Conservation (phyloP, 140 eudicot genomes). For the Senecio squalidus region DNA sequence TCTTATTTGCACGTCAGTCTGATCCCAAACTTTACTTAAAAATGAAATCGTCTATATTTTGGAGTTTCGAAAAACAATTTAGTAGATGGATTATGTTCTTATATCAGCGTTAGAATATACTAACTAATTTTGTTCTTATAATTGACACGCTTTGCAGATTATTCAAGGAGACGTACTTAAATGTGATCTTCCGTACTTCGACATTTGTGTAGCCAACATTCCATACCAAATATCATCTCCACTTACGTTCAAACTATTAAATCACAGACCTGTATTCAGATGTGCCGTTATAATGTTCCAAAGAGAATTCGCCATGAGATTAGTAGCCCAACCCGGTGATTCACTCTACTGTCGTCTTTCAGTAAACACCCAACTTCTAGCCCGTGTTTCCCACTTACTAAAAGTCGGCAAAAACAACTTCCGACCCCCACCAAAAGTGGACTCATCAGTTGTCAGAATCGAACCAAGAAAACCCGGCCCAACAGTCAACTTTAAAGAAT, state of each 20-base stretch:
- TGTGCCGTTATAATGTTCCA: conserved; percentile 93
- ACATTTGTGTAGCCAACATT: conserved; percentile 92
- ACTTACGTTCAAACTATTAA: conserved; percentile 58
- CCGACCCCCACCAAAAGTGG: conserved; percentile 95
- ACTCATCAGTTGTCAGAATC: conserved; percentile 86
- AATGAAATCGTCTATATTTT: background rate
- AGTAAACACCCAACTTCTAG: conserved; percentile 80
- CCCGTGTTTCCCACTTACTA: conserved; percentile 75
- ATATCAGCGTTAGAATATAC: background rate
- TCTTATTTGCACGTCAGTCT: conserved; percentile 9
- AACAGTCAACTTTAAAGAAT: conserved; percentile 64
- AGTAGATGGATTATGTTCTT: background rate
- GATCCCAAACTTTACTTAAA: background rate
- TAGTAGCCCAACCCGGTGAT: conserved; percentile 93
- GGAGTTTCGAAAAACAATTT: background rate
- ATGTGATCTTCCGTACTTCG: conserved; percentile 88
- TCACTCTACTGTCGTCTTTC: conserved; percentile 78
- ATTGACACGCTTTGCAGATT: conserved; percentile 39
- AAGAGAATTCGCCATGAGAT: conserved; percentile 90
- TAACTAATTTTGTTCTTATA: background rate
- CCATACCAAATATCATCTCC: conserved; percentile 96
- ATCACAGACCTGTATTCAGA: conserved; percentile 67
- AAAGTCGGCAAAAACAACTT: conserved; percentile 90
- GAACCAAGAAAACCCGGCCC: conserved; percentile 89
- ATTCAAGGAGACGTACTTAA: conserved; percentile 91